These are phyloP conservation scores for Mucor sp. DNA, from an alignment of 371 early-diverging fungal genomes.

Conservation along the genomic window DNA sequence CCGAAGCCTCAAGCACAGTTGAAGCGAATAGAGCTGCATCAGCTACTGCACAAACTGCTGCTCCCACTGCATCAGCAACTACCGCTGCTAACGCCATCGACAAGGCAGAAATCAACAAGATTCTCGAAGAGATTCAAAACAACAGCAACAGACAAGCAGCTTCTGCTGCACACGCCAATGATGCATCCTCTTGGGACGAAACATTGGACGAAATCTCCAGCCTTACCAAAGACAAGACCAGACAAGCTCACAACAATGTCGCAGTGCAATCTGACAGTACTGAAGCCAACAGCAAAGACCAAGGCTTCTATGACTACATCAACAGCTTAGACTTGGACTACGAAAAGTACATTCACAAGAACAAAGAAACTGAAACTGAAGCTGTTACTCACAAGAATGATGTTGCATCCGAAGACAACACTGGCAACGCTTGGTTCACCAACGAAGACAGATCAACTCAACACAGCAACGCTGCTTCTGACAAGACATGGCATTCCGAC, in stretches of 20 bases:
- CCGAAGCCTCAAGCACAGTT: too few relatives aligned
- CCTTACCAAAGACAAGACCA: slow-evolving; percentile 4
- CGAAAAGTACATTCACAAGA: slow-evolving; percentile 29
- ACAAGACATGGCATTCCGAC: slow-evolving; percentile 3
- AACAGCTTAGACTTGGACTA: slow-evolving; percentile 34
- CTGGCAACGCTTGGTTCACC: slow-evolving; percentile 8
- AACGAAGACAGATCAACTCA: slow-evolving; percentile 15
- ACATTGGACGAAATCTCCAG: slow-evolving; percentile 18
- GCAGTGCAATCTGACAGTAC: background rate
- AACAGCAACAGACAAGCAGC: background rate
- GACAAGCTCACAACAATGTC: background rate
- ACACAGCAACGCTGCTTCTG: background rate
- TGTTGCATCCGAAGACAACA: slow-evolving; percentile 1
- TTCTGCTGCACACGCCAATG: slow-evolving; percentile 2
- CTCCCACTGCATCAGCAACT: background rate
- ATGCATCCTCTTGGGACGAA: slow-evolving; percentile 13
- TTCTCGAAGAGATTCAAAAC: slow-evolving; percentile 15
- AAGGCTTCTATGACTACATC: slow-evolving; percentile 14
- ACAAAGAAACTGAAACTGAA: slow-evolving; percentile 32
- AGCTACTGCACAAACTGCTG: background rate
- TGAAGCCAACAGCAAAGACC: background rate
- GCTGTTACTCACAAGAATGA: slow-evolving; percentile 42
- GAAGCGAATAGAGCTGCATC: background rate
- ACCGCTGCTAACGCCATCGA: background rate
- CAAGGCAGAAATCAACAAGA: slow-evolving; percentile 7